Evolutionary conservation across 2,329 filamentous ascomycete genomes (phyloP), one percentile per base, ranked within the genome.

Genomic region (Penicillium digitatum): DNA sequence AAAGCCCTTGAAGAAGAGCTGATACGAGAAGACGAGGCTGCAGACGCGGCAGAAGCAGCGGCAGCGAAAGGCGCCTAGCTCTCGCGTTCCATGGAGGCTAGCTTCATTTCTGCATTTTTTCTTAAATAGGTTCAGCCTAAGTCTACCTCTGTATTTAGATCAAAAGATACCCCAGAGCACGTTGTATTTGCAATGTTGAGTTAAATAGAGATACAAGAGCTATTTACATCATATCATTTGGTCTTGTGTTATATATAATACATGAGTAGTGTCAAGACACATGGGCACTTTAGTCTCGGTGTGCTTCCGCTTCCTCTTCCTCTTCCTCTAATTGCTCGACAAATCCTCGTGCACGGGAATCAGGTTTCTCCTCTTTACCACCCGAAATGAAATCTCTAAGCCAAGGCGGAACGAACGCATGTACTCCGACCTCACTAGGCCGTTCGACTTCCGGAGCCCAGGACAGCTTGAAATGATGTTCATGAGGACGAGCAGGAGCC

Each of bases 351-450:
- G 71, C 52, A 27, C 50, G 60, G n/a, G 59, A 52, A n/a, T 58
- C 43, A 63, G 68, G 59, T 62, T 73, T 71, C 63, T 74, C 72
- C 68, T 71, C 60, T 59, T 68, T 70, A 56, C 76, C 60, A 62
- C 70, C 61, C 43, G 69, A 35, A 60, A 75, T 69, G 72, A 76
- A 72, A 64, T 79, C 62, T 56, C 76, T 74, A 20, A 81, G 74
- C 93, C 93, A 97, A 38, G 84, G 79, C 0, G 92, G 91, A 63
- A 96, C 86, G 72, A 96, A 88, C 0, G 93, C 90, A 76, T 88
- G 91, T 34, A 91, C 67, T 62, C 80, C 82, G 16, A 83, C 76
- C 42, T 79, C 78, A 43, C 74, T 70, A 11, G 67, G 65, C 31
- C 67, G 66, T 42, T 77, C 78, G 26, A 77, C 77, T 37, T 74